Evolutionary conservation across 192 early-diverging fungal genomes (phyloP).

Genomic region (Backusella morwellensis): DNA sequence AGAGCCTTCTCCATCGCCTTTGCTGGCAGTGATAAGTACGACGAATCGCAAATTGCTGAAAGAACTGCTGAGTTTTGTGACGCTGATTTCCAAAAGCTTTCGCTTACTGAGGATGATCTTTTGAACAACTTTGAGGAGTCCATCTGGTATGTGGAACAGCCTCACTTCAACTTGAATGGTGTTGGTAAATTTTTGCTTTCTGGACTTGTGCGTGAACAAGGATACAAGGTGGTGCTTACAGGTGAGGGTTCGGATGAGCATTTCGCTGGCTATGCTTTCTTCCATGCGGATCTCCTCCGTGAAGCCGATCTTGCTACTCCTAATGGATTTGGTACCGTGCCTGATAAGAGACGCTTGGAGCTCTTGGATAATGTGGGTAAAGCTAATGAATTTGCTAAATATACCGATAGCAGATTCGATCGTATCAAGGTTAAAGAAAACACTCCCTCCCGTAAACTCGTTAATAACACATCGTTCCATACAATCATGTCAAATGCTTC

Average conservation of each 20-base stretch:
- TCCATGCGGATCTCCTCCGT: slow-evolving; percentile 14
- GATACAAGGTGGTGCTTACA: slow-evolving; percentile 24
- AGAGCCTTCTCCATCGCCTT: slow-evolving; percentile 19
- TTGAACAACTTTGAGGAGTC: slow-evolving; percentile 15
- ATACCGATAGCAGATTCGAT: neutral
- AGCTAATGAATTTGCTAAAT: neutral
- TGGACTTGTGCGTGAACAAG: slow-evolving; percentile 2
- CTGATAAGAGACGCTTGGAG: slow-evolving; percentile 5
- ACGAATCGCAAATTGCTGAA: slow-evolving; percentile 17
- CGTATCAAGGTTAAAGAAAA: neutral
- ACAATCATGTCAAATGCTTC: neutral
- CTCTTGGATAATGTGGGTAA: neutral
- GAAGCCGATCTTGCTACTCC: slow-evolving; percentile 7
- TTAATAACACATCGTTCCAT: neutral
- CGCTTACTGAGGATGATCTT: slow-evolving; percentile 14
- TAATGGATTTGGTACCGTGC: slow-evolving; percentile 11
- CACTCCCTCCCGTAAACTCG: neutral
- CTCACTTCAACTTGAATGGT: slow-evolving; percentile 10
- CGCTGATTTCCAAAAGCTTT: slow-evolving; percentile 14
- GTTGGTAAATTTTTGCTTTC: slow-evolving; percentile 25
- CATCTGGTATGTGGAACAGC: slow-evolving; percentile 19
- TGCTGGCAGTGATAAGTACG: slow-evolving; percentile 8
- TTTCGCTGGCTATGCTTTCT: slow-evolving; percentile 16
- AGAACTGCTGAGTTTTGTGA: slow-evolving; percentile 5
- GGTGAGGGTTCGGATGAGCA: slow-evolving; percentile 25